Base-by-base conservation (phyloP, 2,329 filamentous ascomycete genomes). In the Fusarium sp. region DNA sequence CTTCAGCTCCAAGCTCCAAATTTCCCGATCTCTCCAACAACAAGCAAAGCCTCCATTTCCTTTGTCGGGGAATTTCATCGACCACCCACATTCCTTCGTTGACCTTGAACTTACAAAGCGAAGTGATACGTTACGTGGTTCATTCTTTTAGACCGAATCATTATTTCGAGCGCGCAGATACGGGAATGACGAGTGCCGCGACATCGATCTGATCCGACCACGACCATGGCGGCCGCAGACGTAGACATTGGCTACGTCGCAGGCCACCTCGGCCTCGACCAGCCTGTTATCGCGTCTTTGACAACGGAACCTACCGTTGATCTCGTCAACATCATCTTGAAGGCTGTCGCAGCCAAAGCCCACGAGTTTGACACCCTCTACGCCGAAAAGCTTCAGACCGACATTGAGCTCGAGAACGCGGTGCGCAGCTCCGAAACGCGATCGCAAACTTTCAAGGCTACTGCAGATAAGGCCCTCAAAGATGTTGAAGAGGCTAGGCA, bases 371-470 rank as follows among this genome's bases (percentile, higher is more conserved):
- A 97, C 76, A 86, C 89, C 38, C 81, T 97, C 39, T 93, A 91
- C 72, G 90, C 95, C 11, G 92, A 97, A 68, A 98, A 97, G 81
- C 85, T 97, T 43, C 90, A 93, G 70, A 83, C 92, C 44, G 93
- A 97, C 73, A 96, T 99, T 43, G 94, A 98, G 82, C 86, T 98
- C 9, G 96, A 99, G 78, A 96, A 93, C 78, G 91, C 91, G 19
- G 90, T 97, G 46, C 90, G 94, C 72, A 91, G 88, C 68, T 90
- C 91, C 61, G 95, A 98, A 76, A 89, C 91, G 23, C 92, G 94
- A 78, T 89, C 90, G 68, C 93, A 95, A 75, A 88, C 89, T 10
- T 88, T 96, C 76, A 97, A 96, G 80, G 85, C 87, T 7, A 92
- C 91, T 1, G 87, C 93, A 43, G 93, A 96, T 65, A 95, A 95